phyloP scores from a whole-genome alignment of 148 eudicot species.

The Cornus controversa region DNA sequence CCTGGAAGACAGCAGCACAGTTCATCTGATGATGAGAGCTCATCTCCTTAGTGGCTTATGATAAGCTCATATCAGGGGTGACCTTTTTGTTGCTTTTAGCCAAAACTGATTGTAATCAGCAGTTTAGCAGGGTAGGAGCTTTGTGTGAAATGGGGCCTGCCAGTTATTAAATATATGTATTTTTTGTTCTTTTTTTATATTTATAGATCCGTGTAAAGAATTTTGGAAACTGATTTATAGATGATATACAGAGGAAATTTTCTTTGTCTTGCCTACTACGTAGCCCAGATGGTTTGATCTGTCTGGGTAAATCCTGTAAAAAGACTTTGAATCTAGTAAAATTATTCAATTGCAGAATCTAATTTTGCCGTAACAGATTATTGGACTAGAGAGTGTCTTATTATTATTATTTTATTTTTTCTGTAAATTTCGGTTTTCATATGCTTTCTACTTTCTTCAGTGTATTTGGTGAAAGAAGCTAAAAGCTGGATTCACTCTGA shows the following conservation, averaged over 20 bases:
- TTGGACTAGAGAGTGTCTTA: background rate
- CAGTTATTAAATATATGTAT: constrained; percentile 17
- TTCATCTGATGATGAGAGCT: constrained; percentile 57
- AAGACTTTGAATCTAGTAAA: background rate
- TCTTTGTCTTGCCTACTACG: background rate
- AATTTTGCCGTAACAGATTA: background rate
- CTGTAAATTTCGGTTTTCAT: constrained; percentile 1
- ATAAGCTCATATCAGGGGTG: constrained; percentile 8
- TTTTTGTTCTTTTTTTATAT: constrained; percentile 31
- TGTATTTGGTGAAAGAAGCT: background rate
- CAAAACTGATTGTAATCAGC: constrained; percentile 31
- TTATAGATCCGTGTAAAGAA: constrained; percentile 35
- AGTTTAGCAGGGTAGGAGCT: constrained; percentile 24
- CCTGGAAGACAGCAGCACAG: constrained; percentile 41
- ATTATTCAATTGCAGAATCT: background rate
- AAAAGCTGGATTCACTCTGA: background rate
- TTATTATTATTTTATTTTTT: background rate
- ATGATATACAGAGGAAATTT: constrained; percentile 12
- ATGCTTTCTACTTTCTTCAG: background rate
- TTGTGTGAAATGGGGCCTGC: constrained; percentile 14
- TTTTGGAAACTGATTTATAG: constrained; percentile 37
- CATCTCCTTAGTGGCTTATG: constrained; percentile 28
- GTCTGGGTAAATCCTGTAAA: background rate
- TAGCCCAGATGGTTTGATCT: background rate
- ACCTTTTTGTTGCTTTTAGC: constrained; percentile 23